Evolutionary conservation across 2,329 filamentous ascomycete species (phyloP), one percentile per base, ranked within the genome.

Genomic region (Penicillium glabrum): DNA sequence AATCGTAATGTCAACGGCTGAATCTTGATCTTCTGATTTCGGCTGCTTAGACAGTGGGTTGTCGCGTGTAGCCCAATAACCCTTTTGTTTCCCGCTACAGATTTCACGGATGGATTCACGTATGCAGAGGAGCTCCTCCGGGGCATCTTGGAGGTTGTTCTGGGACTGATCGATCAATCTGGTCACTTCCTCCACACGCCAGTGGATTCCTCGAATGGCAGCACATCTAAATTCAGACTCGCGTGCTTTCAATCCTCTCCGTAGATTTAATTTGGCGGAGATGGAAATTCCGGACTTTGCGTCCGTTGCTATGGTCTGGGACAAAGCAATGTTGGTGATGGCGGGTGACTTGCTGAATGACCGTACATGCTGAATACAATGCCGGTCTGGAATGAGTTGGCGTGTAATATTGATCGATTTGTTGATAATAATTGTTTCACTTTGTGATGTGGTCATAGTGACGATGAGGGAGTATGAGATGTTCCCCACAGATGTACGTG

Each of bases 241-340:
- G 14, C 57, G 57, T 1, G 16, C 45, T 5, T 33, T 45, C 9
- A 37, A 9, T 49, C 60, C 60, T 65, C 63, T 63, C 61, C 69
- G 69, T 64, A 69, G 60, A 65, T 61, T 67, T 50, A 57, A 54
- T 63, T 66, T 64, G 51, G 46, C 63, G 35, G 49, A 16, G 13
- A 60, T n/a, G 3, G 46, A 53, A 11, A 61, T 13, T 3, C 45
- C 51, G 9, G 51, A 58, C 2, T 23, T 46, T n/a, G 53, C 23
- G 9, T 21, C 29, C 4, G 31, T 21, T 13, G 27, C 33, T 4
- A 53, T 23, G 26, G 51, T 43, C 27, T 61, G 60, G 1, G 57
- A 51, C 8, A 61, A 52, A 26, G 14, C 27, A 29, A 61, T 53
- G 11, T 58, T 45, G 14, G 50, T 46, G 23, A 60, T 49, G n/a